phyloP scores from a whole-genome alignment of 305 asterid genomes.

The Fraxinus platypoda region DNA sequence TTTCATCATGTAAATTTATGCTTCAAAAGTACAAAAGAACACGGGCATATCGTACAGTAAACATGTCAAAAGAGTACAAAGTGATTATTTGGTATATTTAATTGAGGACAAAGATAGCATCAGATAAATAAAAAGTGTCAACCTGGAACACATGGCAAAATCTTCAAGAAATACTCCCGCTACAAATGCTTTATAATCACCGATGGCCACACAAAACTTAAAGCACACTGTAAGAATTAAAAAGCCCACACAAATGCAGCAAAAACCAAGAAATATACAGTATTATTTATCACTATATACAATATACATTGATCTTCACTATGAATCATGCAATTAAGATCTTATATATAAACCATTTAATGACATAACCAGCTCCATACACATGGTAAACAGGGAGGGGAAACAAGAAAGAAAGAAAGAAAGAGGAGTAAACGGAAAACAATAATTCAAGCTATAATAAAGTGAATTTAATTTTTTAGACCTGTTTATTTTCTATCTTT shows the following conservation, averaged over 20 bases:
- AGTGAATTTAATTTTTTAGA: not conserved
- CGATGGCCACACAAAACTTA: not conserved
- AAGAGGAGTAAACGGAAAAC: not conserved
- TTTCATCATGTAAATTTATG: not conserved
- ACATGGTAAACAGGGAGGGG: not conserved
- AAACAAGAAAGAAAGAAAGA: not conserved
- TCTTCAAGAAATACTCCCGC: slow-evolving; percentile 12
- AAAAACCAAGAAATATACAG: slow-evolving; percentile 8
- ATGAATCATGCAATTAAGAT: not conserved
- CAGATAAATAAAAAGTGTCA: not conserved
- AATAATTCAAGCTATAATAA: not conserved
- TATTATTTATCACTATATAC: not conserved
- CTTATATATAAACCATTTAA: slow-evolving; percentile 7
- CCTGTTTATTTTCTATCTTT: not conserved
- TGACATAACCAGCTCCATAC: slow-evolving; percentile 11
- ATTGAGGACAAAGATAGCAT: slow-evolving; percentile 4
- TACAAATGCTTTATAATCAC: not conserved
- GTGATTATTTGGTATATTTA: not conserved
- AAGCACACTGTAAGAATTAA: not conserved
- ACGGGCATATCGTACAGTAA: not conserved
- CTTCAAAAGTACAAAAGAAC: not conserved
- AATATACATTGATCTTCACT: not conserved
- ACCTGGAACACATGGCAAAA: slow-evolving; percentile 4
- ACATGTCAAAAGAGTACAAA: slow-evolving; percentile 4
- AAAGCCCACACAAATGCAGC: not conserved